Percentiles rank a stretch among this genome's conserved stretches.
Conservation (phyloP, 208 protist species). For the Wallacemonas sp. region DNA sequence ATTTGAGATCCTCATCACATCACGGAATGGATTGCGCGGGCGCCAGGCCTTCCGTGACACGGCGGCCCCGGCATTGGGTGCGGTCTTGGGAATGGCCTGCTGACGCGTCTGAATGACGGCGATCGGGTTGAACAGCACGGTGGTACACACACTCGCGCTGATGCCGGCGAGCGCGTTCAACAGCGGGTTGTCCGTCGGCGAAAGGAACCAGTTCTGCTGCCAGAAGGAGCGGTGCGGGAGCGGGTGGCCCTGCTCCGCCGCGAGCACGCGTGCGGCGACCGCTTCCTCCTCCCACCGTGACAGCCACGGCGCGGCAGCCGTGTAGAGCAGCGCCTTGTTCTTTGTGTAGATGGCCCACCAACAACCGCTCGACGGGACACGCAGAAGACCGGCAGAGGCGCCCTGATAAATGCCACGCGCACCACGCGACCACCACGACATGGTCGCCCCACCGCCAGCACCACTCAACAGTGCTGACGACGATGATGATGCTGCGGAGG, state of each 20-base stretch:
- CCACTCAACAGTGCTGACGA: background rate
- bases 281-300: constrained; percentile 44
- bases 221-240: constrained; percentile 27
- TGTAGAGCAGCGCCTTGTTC: constrained; percentile 70
- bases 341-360: constrained; percentile 87
- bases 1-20: constrained; percentile 30
- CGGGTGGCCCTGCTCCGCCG: background rate
- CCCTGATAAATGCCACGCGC: constrained; percentile 67
- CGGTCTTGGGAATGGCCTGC: constrained; percentile 46
- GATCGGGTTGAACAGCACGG: constrained; percentile 78
- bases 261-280: background rate
- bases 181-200: constrained; percentile 77
- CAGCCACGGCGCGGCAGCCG: constrained; percentile 48
- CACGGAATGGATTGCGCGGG: constrained; percentile 13
- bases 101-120: constrained; percentile 80
- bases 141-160: constrained; percentile 66
- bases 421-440: background rate
- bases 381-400: constrained; percentile 58
- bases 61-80: background rate
- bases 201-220: constrained; percentile 71
- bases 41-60: background rate
- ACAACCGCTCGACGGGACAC: constrained; percentile 73
- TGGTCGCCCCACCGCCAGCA: background rate
- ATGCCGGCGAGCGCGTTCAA: constrained; percentile 69
- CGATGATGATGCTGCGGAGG: too few species aligned